A percentile compares a stretch with the other conserved stretches of the same genome.
These are phyloP conservation scores for Erigeron canadensis DNA, from an alignment of 129 eudicot genomes.

Conservation along the genomic window DNA sequence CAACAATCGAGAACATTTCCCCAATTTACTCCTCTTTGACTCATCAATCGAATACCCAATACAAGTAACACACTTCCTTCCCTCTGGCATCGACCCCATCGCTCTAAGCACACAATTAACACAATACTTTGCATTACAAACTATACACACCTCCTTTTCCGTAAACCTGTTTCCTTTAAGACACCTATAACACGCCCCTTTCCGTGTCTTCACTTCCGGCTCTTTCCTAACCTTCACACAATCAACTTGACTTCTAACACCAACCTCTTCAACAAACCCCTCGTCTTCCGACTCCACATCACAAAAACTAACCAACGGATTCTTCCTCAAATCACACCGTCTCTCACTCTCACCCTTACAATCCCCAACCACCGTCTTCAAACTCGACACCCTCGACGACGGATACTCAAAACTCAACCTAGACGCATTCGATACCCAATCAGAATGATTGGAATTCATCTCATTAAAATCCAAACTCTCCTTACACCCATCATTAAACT, in stretches of 20 bases:
- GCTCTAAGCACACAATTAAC: slow-evolving; percentile 92
- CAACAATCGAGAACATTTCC: slow-evolving; percentile 89
- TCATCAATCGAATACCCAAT: slow-evolving; percentile 86
- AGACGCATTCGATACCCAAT: slow-evolving; percentile 82
- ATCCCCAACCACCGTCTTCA: slow-evolving; percentile 43
- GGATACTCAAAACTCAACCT: slow-evolving; percentile 73
- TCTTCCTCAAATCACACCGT: slow-evolving; percentile 48
- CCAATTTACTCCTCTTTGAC: slow-evolving; percentile 74
- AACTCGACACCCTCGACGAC: slow-evolving; percentile 71
- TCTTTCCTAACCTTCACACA: slow-evolving; percentile 47
- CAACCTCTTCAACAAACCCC: slow-evolving; percentile 43
- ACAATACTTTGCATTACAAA: slow-evolving; percentile 95
- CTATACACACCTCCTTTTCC: slow-evolving; percentile 93
- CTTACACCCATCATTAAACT: slow-evolving; percentile 49
- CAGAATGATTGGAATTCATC: slow-evolving; percentile 38
- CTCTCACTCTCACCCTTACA: slow-evolving; percentile 48
- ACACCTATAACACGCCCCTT: slow-evolving; percentile 93
- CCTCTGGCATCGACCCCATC: slow-evolving; percentile 99
- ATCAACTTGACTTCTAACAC: slow-evolving; percentile 32
- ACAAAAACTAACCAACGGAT: background rate
- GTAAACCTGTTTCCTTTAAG: slow-evolving; percentile 79
- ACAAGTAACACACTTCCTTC: slow-evolving; percentile 93
- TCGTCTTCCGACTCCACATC: slow-evolving; percentile 47
- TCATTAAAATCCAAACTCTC: slow-evolving; percentile 61
- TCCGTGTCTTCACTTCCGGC: slow-evolving; percentile 61